Evolutionary conservation across 176 grass and related monocot genomes (phyloP).

Genomic region (Secale cereale): DNA sequence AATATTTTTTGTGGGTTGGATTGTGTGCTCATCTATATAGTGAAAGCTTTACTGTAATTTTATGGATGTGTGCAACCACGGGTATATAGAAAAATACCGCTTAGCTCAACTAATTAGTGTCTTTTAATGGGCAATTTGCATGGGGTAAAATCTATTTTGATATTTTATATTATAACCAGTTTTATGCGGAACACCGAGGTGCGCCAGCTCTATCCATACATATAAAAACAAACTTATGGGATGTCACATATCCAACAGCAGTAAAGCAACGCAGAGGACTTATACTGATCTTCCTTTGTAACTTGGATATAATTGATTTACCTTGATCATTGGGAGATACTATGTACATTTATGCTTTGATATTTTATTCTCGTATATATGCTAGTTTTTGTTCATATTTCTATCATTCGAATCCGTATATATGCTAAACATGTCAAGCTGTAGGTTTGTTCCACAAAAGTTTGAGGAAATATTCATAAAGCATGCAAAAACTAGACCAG

Average conservation of each 20-base stretch:
- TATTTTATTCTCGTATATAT: not conserved
- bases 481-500: constrained; percentile 49
- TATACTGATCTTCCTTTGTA: not conserved
- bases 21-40: not conserved
- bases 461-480: constrained; percentile 82
- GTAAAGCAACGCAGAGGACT: not conserved
- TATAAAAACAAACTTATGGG: constrained; percentile 2
- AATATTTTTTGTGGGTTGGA: not conserved
- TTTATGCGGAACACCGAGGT: not conserved
- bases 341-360: not conserved
- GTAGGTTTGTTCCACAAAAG: constrained; percentile 72
- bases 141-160: not conserved
- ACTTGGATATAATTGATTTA: not conserved
- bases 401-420: not conserved
- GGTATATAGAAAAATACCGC: not conserved
- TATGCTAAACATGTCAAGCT: not conserved
- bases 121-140: not conserved
- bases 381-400: not conserved
- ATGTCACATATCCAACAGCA: constrained; percentile 2
- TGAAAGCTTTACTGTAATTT: not conserved
- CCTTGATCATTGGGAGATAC: not conserved
- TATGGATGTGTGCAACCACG: not conserved
- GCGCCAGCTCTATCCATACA: not conserved
- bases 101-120: not conserved
- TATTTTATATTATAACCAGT: not conserved